Base-by-base conservation (phyloP, 2,329 filamentous ascomycete genomes). In the Orbilia javanica region DNA sequence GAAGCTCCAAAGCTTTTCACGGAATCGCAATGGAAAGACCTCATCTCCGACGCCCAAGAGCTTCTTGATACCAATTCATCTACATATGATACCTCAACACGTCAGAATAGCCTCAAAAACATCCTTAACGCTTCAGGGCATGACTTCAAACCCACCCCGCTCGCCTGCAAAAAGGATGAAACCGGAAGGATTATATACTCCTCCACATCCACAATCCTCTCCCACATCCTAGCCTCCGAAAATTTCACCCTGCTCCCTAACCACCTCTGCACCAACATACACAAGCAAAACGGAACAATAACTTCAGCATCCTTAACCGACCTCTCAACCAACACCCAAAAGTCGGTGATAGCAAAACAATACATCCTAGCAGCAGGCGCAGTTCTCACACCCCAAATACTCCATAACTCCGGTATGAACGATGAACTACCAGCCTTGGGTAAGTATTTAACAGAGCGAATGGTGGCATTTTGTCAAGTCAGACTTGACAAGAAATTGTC, bases 401-500 rank as follows among this genome's bases (percentile, higher is more conserved):
- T 81, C 29, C 78, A 63, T 55, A 79, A 79, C 39, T 80, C 79
- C 4, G 64, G 69, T 10, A 77, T 79, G 52, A 13, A 42, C 15
- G n/a, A 66, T 6, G 52, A 44, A 1, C 72, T 73, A 8, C 80
- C 79, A 1, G 74, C 73, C 4, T 22, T 77, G 73, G 82, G 82
- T 0, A 65, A 75, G 42, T 82, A 82, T 42, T 39, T 82, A 15
- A 82, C 81, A 0, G 82, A 82, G 39, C 80, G 81, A 68, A 79
- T 76, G 3, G 80, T 82, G 77, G 57, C 79, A 2, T 81, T 83
- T 57, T 82, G 82, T 71, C 82, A 83, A 57, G 48, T 83, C 8
- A 72, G 79, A 13, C 80, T 83, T 48, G 79, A 81, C 42, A 55
- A 75, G n/a, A 36, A 57, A 4, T 29, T 57, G 13, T 39, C 52